Conservation (phyloP, 306 rosid genomes). For the Luffa acutangula region DNA sequence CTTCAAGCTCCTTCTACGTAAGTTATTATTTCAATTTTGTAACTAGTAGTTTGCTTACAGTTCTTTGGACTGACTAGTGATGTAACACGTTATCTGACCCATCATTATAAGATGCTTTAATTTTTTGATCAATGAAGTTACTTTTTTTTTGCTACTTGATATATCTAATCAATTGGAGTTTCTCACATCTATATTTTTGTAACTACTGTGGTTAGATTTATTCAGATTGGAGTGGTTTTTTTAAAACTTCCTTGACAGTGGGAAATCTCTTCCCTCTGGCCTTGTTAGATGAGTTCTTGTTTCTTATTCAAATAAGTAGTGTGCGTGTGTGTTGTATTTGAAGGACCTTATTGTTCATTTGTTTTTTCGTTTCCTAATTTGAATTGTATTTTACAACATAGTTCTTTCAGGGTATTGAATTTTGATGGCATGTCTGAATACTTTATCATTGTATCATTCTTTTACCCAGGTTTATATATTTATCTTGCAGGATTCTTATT, state of each 20-base stretch:
- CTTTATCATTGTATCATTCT: neutral
- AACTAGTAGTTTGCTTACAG: neutral
- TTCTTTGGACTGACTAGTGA: neutral
- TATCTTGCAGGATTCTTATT: slow-evolving; percentile 71
- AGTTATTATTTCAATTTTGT: slow-evolving; percentile 22
- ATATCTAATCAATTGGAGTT: neutral
- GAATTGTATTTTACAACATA: neutral
- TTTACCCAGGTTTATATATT: neutral
- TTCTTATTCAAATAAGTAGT: neutral
- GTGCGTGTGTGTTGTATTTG: neutral
- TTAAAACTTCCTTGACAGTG: neutral
- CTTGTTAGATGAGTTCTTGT: neutral
- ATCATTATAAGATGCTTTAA: neutral
- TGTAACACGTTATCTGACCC: neutral
- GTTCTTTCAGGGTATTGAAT: neutral
- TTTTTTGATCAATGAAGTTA: neutral
- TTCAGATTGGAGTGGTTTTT: neutral
- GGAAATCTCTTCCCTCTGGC: neutral
- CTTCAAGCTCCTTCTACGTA: slow-evolving; percentile 98
- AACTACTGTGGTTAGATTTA: neutral
- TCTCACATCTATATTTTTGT: neutral
- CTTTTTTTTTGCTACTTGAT: neutral
- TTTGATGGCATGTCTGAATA: neutral
- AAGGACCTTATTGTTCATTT: neutral
- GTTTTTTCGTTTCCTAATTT: neutral